These are phyloP conservation scores for Spiraea crenata DNA, from an alignment of 331 rosid species.

Conservation along the genomic window DNA sequence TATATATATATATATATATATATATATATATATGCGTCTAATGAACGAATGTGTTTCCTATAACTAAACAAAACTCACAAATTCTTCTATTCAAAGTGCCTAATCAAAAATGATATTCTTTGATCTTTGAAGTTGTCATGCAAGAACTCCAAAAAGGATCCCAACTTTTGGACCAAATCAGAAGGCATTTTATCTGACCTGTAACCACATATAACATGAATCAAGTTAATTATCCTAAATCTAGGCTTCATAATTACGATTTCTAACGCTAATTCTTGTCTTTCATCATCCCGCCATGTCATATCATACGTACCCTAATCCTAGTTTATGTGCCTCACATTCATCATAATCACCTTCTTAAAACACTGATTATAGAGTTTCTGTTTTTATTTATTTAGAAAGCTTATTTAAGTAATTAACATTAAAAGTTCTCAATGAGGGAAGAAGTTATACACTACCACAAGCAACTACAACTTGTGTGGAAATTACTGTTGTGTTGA, in stretches of 20 bases:
- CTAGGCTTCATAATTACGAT: slow-evolving; percentile 25
- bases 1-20: too few species aligned
- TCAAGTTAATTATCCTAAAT: slow-evolving; percentile 9
- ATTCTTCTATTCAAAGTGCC: not conserved
- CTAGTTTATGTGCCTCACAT: slow-evolving; percentile 46
- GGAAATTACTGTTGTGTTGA: too few species aligned
- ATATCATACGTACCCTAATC: slow-evolving; percentile 13
- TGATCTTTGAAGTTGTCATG: slow-evolving; percentile 40
- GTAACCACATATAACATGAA: slow-evolving; percentile 15
- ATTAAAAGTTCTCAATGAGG: too few species aligned
- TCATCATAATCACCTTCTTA: slow-evolving; percentile 35
- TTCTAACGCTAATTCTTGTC: slow-evolving; percentile 35
- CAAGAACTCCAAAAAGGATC: slow-evolving; percentile 13
- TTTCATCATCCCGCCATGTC: slow-evolving; percentile 57
- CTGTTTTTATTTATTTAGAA: too few species aligned
- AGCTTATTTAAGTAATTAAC: too few species aligned
- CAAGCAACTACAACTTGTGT: too few species aligned
- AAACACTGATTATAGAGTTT: slow-evolving; percentile 21
- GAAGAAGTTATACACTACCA: too few species aligned
- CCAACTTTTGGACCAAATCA: slow-evolving; percentile 50
- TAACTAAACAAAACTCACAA: not conserved
- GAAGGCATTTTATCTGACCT: slow-evolving; percentile 31
- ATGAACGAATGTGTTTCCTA: slow-evolving; percentile 4
- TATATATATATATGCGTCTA: too few species aligned
- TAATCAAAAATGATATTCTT: slow-evolving; percentile 17